Base-by-base conservation (phyloP, 2,329 filamentous ascomycete genomes). In the Aspergillus persii region DNA sequence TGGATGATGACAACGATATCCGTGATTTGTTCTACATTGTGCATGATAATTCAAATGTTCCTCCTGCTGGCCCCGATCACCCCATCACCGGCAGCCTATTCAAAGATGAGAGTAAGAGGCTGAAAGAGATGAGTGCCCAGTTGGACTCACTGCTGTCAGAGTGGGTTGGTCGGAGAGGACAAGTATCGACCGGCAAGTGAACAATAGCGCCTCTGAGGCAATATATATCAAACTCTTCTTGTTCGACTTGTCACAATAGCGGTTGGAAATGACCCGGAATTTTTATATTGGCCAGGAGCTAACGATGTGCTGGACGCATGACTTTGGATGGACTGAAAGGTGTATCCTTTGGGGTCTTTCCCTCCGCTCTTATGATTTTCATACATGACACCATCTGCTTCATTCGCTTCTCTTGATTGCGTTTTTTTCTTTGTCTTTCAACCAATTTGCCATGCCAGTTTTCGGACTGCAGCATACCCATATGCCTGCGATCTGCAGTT, bases 11-110 rank as follows among this genome's bases (percentile, higher is more conserved):
- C 61, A 88, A 88, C 36, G 92, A 96, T 63, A 92, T 99, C 66
- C 86, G 91, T 53, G 94, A 99, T 72, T 84, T 98, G 72, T 83
- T 98, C 54, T 84, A 93, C 41, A 90, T 99, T 61, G 92, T 99
- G 30, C 93, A 96, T 71, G 93, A 98, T 76, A 96, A 93, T 74
- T 90, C 87, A 12, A 90, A 93, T 60, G 87, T 96, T 15, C 84
- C 87, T 47, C 90, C 92, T 18, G 90, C 89, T 7, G 86, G 89
- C 1, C 84, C 85, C n/a, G 91, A 96, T 58, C 93, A 98, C 74
- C 94, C 94, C 0, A 83, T 96, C 49, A 91, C 90, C 53, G 86
- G 86, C 12, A 85, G 87, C 26, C 79, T 98, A 56, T 98, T 96
- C 79, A 87, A 87, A 53, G 91, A 96, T 71, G 91, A 96, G 76